These are phyloP conservation scores for Rubus idaeus DNA, from an alignment of 306 rosid genomes.

Conservation along the genomic window DNA sequence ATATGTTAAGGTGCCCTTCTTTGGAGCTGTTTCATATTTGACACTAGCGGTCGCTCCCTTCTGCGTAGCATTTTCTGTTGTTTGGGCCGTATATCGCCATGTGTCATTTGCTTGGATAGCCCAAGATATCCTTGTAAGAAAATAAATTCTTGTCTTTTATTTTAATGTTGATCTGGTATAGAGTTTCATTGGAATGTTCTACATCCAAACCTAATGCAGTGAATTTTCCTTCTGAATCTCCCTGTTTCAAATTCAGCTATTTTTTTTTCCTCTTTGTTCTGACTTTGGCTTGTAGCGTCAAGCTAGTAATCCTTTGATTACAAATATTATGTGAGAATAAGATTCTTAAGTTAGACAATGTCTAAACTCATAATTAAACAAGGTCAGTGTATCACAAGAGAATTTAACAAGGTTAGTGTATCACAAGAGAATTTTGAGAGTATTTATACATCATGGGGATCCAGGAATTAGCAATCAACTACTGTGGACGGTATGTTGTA, in stretches of 20 bases:
- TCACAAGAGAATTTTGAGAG: neutral
- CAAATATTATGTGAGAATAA: neutral
- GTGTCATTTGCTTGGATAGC: slow-evolving; percentile 82
- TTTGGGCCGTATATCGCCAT: slow-evolving; percentile 79
- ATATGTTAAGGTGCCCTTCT: slow-evolving; percentile 70
- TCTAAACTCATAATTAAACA: neutral
- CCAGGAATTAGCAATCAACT: neutral
- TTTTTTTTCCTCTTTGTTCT: neutral
- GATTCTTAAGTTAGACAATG: neutral
- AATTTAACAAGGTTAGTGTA: neutral
- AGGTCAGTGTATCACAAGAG: neutral
- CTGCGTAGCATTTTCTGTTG: slow-evolving; percentile 80
- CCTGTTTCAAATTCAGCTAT: neutral
- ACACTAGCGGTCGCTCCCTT: slow-evolving; percentile 87
- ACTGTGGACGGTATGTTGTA: neutral
- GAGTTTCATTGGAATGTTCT: neutral
- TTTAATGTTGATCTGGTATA: slow-evolving; percentile 8
- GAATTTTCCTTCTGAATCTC: neutral
- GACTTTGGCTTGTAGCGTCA: neutral
- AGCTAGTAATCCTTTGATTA: neutral
- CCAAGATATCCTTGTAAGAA: slow-evolving; percentile 94
- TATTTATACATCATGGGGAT: neutral
- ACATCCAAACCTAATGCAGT: neutral
- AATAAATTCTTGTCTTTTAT: slow-evolving; percentile 20
- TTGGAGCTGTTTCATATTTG: slow-evolving; percentile 90